Conservation (phyloP, 257 asterid species). For the Solanum medicagineum region DNA sequence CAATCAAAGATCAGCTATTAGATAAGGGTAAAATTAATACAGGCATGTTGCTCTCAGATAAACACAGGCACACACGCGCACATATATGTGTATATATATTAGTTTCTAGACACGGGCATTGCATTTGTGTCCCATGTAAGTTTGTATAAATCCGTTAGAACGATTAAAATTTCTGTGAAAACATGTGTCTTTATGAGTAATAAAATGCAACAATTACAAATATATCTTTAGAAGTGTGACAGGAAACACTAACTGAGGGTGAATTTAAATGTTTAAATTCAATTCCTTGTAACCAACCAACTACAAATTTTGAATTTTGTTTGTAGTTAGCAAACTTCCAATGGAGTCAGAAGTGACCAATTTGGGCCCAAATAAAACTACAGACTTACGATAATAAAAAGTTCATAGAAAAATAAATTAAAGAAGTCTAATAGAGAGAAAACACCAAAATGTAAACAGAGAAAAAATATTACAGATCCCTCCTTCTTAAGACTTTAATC, state of each 20-base stretch:
- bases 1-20: background rate
- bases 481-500: background rate
- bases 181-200: background rate
- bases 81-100: background rate
- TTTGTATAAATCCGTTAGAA: background rate
- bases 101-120: background rate
- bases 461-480: background rate
- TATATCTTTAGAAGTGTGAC: background rate
- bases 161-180: background rate
- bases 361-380: background rate
- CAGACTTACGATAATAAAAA: background rate
- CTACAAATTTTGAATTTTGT: background rate
- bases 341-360: background rate
- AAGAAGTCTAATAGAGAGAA: background rate
- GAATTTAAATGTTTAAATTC: background rate
- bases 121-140: background rate
- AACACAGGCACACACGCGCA: background rate
- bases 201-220: background rate
- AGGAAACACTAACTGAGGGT: background rate
- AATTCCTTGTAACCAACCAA: background rate
- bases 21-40: background rate
- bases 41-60: background rate
- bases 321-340: background rate
- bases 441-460: background rate
- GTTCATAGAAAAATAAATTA: background rate